Base-by-base conservation (phyloP, 148 eudicot genomes). In the Chenopodium album region DNA sequence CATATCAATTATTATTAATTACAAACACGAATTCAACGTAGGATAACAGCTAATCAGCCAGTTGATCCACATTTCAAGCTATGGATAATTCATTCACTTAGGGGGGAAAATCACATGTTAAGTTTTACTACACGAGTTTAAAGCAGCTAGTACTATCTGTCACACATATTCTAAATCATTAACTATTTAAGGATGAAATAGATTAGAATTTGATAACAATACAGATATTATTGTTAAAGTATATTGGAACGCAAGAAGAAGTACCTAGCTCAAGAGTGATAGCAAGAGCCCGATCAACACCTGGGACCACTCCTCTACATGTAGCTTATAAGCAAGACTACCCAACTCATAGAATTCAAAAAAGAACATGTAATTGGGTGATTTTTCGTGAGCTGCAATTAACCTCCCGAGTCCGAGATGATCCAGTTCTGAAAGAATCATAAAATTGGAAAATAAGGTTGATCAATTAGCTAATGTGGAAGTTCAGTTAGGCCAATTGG, bases 291-390 rank as follows among this genome's bases (percentile, higher is more conserved):
- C 90, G 91, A 79, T 87, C 85, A 62, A 89, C 84, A 85, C 86
- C 85, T 29, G 94, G 98, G 88, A 80, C 83, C 97, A 94, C 78
- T 96, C 98, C 80, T 96, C 97, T 84, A 91, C 92, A 63, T 96
- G 99, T 72, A 96, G 82, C 84, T 91, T 96, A 65, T 87, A 88
- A 6, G 97, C 90, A 41, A 96, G 98, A 87, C 78, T 94, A 16
- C 95, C 91, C 29, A 68, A 87, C 85, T 92, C 91, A 32, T 92
- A 94, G 17, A 91, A 85, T 76, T 88, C 85, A 37, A 94, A 96
- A 87, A 96, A 96, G 88, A 96, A 90, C 98, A 96, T 85, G 85
- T 96, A 96, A 86, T 94, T 96, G 13, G 97, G 98, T 9, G 99
- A 98, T 86, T 87, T 91, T 14, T 94, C 97, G 69, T 96, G 97